phyloP scores from a whole-genome alignment of 352 stramenopile genomes.

The Phytophthora nicotianae region DNA sequence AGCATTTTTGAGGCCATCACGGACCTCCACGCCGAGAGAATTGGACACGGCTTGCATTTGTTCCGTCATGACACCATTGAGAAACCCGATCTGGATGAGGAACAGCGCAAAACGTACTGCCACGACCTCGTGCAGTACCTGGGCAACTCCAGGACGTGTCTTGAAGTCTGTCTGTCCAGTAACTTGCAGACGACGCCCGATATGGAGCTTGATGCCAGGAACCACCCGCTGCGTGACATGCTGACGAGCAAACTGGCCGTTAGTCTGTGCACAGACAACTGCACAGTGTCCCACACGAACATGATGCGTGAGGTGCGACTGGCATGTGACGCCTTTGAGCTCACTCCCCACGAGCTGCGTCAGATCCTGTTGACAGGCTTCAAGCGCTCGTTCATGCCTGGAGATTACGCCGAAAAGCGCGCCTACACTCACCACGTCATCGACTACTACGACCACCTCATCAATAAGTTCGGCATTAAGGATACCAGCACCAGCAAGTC shows the following conservation, averaged over 20 bases:
- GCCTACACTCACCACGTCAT: constrained; percentile 87
- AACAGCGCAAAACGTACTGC: constrained; percentile 64
- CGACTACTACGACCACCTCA: constrained; percentile 85
- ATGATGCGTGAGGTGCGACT: constrained; percentile 85
- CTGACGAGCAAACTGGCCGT: constrained; percentile 84
- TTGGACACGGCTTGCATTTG: constrained; percentile 85
- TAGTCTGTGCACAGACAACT: constrained; percentile 89
- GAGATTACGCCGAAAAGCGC: constrained; percentile 77
- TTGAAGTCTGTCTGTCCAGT: constrained; percentile 89
- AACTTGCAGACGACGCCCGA: constrained; percentile 87
- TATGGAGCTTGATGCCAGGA: constrained; percentile 72
- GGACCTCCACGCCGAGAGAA: constrained; percentile 85
- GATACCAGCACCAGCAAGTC: constrained; percentile 43
- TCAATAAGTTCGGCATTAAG: constrained; percentile 69
- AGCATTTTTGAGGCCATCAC: constrained; percentile 89
- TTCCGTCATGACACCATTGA: constrained; percentile 84
- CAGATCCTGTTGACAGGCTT: constrained; percentile 86
- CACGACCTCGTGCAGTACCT: constrained; percentile 87
- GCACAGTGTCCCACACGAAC: constrained; percentile 85
- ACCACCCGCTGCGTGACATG: constrained; percentile 83
- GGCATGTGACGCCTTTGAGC: constrained; percentile 78
- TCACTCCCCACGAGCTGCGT: constrained; percentile 73
- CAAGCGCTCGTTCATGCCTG: constrained; percentile 86
- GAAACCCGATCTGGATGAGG: constrained; percentile 45
- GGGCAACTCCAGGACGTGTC: constrained; percentile 76